Base-by-base conservation (phyloP, 2,329 filamentous ascomycete genomes). In the Sclerotinia sclerotiorum region DNA sequence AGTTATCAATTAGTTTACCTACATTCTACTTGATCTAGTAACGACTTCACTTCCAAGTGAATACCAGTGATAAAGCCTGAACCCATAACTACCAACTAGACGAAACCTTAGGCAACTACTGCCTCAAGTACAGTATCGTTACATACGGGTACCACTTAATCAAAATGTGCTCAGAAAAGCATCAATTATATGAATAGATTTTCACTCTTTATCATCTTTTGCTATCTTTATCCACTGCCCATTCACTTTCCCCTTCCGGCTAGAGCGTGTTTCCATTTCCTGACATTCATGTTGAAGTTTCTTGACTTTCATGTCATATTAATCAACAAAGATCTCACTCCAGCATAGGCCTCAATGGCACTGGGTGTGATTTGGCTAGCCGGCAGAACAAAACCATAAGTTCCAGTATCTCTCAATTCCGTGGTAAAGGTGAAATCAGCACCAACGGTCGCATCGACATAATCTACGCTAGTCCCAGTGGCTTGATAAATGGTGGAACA, bases 401-500 rank as follows among this genome's bases (percentile, higher is more conserved):
- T 72, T 1, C 83, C 83, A 19, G 79, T 82, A 72, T 84, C 83
- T 67, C 83, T 78, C 69, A 85, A 72, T 77, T 85, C 83, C 24
- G 83, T 79, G 1, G 82, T 82, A 73, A 83, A 84, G 17, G 68
- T 44, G 58, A 72, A 72, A 56, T 72, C 71, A 24, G 69, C 67
- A 61, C 79, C 78, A 0, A 78, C 78, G 5, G 79, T 75, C 69
- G 82, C 80, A 65, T 77, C 76, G 0, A 80, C 79, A 57, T 82
- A 84, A 70, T 84, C 82, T 3, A 81, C 77, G 29, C 78, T 80
- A 57, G 77, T 78, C 13, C 82, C 82, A 17, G 79, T 80, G 3
- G 86, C 84, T 71, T 84, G 81, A 77, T 90, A 90, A 71, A 90
- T 87, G 42, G 86, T 88, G 54, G 78, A 78, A 77, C 88, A 90